These are phyloP conservation scores for Aspergillus sp. DNA, from an alignment of 2,329 filamentous ascomycete species.

Conservation along the genomic window DNA sequence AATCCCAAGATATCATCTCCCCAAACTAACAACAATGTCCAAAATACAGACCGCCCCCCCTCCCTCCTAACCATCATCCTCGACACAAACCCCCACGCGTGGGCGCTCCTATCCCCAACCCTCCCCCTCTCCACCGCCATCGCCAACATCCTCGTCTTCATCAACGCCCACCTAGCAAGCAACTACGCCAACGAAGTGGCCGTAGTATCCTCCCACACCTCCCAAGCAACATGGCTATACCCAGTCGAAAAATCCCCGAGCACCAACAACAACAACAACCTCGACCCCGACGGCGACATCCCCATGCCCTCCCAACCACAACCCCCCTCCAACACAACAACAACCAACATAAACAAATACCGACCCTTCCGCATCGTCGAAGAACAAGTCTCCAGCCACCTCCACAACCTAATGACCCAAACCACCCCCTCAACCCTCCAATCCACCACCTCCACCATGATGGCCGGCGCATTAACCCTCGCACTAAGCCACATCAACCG, in stretches of 20 bases:
- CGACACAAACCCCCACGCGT: conserved; percentile 95
- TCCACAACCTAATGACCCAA: conserved; percentile 69
- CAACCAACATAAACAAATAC: conserved; percentile 77
- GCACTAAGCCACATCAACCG: conserved; percentile 91
- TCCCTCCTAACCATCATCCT: conserved; percentile 88
- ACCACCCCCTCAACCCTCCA: conserved; percentile 66
- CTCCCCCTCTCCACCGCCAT: conserved; percentile 82
- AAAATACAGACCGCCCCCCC: conserved; percentile 58
- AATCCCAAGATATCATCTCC: background rate
- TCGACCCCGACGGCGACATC: conserved; percentile 53
- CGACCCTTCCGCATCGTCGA: conserved; percentile 88
- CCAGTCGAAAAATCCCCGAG: conserved; percentile 51
- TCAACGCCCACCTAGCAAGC: conserved; percentile 93
- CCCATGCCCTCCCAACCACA: conserved; percentile 57
- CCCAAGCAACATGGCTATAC: conserved; percentile 87
- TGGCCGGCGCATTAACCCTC: conserved; percentile 86
- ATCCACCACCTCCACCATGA: conserved; percentile 72
- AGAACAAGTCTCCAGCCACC: conserved; percentile 71
- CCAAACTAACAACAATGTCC: background rate
- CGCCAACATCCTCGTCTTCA: conserved; percentile 88
- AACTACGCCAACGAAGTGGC: conserved; percentile 93
- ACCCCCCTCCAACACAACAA: conserved; percentile 21
- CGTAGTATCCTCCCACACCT: conserved; percentile 83
- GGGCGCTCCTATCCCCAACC: conserved; percentile 71
- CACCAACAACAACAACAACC: conserved; percentile 14